Conservation (phyloP, 176 grass and related monocot species). For the Tillandsia fasciculata region DNA sequence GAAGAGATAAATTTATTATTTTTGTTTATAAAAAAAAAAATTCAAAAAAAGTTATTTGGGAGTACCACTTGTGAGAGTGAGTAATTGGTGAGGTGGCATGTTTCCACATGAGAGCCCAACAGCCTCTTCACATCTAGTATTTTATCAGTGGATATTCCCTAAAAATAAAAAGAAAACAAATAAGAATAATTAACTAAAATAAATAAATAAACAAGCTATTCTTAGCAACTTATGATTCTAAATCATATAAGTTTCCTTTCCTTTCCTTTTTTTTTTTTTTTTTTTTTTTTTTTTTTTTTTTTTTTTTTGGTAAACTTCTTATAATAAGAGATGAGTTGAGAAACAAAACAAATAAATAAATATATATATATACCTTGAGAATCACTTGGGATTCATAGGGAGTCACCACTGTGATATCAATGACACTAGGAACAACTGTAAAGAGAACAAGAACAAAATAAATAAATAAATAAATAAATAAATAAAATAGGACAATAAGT, state of each 20-base stretch:
- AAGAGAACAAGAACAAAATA: not conserved
- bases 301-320: constrained; percentile 7
- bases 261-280: not conserved
- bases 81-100: constrained; percentile 89
- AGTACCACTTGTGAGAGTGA: constrained; percentile 82
- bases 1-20: not conserved
- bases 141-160: constrained; percentile 92
- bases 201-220: not conserved
- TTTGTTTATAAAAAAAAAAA: not conserved
- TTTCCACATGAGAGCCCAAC: constrained; percentile 64
- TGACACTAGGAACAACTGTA: constrained; percentile 64
- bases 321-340: not conserved
- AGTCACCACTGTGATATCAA: constrained; percentile 60
- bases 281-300: not conserved
- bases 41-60: not conserved
- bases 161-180: constrained; percentile 11
- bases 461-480: constrained; percentile 9
- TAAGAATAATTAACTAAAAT: not conserved
- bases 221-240: not conserved
- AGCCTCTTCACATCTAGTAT: constrained; percentile 82
- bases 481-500: not conserved
- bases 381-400: constrained; percentile 74
- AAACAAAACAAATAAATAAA: too few relatives aligned
- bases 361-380: constrained; percentile 68
- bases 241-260: not conserved